Percentiles rank a stretch among this genome's conserved stretches.
phyloP scores from a whole-genome alignment of 257 asterid species.

The Linaria vulgaris region DNA sequence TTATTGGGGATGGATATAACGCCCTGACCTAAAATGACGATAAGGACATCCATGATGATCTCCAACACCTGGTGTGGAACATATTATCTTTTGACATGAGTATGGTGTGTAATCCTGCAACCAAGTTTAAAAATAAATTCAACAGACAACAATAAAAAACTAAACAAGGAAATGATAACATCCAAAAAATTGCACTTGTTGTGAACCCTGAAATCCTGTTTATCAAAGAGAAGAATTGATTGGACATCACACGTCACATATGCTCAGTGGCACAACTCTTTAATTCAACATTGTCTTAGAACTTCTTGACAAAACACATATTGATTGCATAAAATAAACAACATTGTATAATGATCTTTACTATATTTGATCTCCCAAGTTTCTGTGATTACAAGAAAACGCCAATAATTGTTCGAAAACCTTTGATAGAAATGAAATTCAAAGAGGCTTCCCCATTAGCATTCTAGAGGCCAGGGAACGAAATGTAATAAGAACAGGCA shows the following conservation, averaged over 20 bases:
- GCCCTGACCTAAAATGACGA: conserved; percentile 86
- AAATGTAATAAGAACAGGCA: too few species aligned
- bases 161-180: conserved; percentile 6
- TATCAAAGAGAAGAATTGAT: conserved; percentile 2
- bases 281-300: conserved; percentile 1
- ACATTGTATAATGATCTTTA: too few species aligned
- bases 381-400: not conserved
- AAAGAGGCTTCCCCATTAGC: too few species aligned
- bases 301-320: too few species aligned
- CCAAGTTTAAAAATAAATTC: conserved; percentile 18
- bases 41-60: conserved; percentile 98
- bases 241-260: not conserved
- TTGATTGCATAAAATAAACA: too few species aligned
- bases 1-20: conserved; percentile 23
- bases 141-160: conserved; percentile 11
- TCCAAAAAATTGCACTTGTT: conserved; percentile 2
- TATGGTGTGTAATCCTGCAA: conserved; percentile 96
- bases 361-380: not conserved
- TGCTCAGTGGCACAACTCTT: not conserved
- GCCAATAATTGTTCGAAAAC: too few species aligned
- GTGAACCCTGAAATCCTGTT: conserved; percentile 12
- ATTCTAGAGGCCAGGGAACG: too few species aligned
- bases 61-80: conserved; percentile 84
- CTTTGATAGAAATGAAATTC: not conserved
- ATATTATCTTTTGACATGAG: conserved; percentile 87